phyloP scores from a whole-genome alignment of 257 asterid genomes.

The Nicotiana otophora region DNA sequence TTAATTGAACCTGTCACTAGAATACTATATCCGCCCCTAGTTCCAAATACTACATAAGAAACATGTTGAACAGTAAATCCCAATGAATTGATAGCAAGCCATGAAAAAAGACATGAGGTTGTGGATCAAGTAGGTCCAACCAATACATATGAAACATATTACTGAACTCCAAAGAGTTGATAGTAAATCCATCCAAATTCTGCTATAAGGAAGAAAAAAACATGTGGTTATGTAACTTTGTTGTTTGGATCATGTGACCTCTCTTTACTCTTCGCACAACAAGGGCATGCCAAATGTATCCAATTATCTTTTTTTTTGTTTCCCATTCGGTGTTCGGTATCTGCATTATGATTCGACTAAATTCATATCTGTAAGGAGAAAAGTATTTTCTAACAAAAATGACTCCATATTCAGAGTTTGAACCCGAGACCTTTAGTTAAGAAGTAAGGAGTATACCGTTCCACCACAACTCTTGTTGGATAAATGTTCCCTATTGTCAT shows the following conservation, averaged over 20 bases:
- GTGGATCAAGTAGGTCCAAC: background rate
- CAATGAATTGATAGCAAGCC: background rate
- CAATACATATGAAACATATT: background rate
- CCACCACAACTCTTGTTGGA: too few relatives aligned
- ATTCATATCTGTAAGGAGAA: too few relatives aligned
- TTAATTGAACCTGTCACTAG: too few relatives aligned
- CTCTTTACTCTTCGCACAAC: background rate
- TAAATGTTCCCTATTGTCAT: background rate
- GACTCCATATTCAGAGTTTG: too few relatives aligned
- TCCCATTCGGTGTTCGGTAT: too few relatives aligned
- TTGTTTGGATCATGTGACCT: background rate
- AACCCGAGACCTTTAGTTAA: accelerated
- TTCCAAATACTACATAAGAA: background rate
- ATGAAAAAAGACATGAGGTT: background rate
- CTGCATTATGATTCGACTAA: too few relatives aligned
- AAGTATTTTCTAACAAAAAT: too few relatives aligned
- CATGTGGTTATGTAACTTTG: too few relatives aligned
- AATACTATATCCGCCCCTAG: too few relatives aligned
- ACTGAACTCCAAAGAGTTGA: background rate
- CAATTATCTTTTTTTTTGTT: background rate
- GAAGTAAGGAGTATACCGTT: too few relatives aligned
- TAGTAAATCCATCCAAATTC: background rate
- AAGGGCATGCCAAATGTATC: background rate
- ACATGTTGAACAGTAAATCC: background rate
- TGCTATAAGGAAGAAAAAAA: too few relatives aligned